Percentiles rank a stretch among this genome's conserved stretches.
Evolutionary conservation across 2,329 filamentous ascomycete genomes (phyloP).

Genomic region (Colletotrichum sp.): DNA sequence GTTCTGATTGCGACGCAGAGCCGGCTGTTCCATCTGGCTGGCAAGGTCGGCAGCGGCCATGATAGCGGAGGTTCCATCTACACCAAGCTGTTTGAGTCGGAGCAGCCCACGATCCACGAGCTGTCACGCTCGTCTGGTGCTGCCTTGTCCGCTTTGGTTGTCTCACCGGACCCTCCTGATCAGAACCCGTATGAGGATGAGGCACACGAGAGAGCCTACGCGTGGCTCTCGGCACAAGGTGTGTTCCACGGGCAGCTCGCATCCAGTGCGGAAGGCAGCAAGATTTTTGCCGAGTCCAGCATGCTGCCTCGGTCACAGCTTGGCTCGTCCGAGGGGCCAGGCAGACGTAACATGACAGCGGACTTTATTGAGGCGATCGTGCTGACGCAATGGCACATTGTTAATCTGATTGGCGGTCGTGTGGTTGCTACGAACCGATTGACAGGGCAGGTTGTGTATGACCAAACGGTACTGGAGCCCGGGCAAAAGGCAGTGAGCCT

Average conservation of each 20-base stretch:
- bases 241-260: conserved; percentile 85
- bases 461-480: conserved; percentile 82
- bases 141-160: conserved; percentile 70
- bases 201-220: conserved; percentile 75
- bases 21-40: conserved; percentile 80
- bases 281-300: conserved; percentile 80
- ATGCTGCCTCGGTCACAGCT: conserved; percentile 78
- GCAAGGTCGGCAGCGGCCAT: conserved; percentile 74
- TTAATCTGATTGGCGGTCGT: conserved; percentile 81
- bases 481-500: conserved; percentile 84
- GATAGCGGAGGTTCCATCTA: conserved; percentile 89
- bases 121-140: conserved; percentile 62
- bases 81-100: conserved; percentile 84
- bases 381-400: conserved; percentile 91
- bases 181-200: conserved; percentile 58
- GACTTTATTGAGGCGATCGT: conserved; percentile 81
- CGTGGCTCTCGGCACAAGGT: conserved; percentile 88
- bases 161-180: conserved; percentile 77
- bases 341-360: conserved; percentile 68
- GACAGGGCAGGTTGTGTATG: conserved; percentile 84
- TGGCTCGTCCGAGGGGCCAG: conserved; percentile 26
- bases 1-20: conserved; percentile 82
- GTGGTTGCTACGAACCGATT: conserved; percentile 87
- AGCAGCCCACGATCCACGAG: conserved; percentile 80
- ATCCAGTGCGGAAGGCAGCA: conserved; percentile 68